Percentiles rank a stretch among this genome's conserved stretches.
phyloP scores from a whole-genome alignment of 371 early-diverging fungal species.

The Batkoa obscura region DNA sequence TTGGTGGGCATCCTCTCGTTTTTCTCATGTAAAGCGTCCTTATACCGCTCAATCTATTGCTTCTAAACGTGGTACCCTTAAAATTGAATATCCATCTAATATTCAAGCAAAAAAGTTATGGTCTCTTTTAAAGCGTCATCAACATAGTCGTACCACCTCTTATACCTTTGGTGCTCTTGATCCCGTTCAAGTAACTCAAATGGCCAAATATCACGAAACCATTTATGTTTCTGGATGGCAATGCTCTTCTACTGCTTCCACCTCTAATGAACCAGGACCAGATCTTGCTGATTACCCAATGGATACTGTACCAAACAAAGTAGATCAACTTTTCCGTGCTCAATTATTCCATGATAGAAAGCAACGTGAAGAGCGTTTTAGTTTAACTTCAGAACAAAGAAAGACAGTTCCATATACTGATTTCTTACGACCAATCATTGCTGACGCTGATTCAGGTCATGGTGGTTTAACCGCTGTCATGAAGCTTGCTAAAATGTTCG shows the following conservation, averaged over 20 bases:
- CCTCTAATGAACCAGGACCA: slow-evolving; percentile 95
- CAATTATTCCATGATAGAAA: slow-evolving; percentile 96
- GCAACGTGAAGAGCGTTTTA: slow-evolving; percentile 77
- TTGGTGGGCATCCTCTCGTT: slow-evolving; percentile 79
- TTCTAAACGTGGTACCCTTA: slow-evolving; percentile 71
- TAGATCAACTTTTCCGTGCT: slow-evolving; percentile 94
- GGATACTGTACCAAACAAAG: slow-evolving; percentile 98
- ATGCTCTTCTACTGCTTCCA: slow-evolving; percentile 90
- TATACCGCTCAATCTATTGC: slow-evolving; percentile 84
- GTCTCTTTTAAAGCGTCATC: slow-evolving; percentile 59
- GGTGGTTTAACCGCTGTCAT: slow-evolving; percentile 83
- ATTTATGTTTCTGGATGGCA: slow-evolving; percentile 98
- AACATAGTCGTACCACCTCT: slow-evolving; percentile 53
- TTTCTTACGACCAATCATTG: slow-evolving; percentile 88
- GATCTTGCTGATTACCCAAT: slow-evolving; percentile 97
- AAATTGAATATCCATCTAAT: slow-evolving; percentile 59
- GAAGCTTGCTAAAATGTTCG: slow-evolving; percentile 87
- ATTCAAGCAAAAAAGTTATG: slow-evolving; percentile 85
- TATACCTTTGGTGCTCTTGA: slow-evolving; percentile 92
- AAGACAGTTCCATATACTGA: slow-evolving; percentile 58
- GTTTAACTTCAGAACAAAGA: slow-evolving; percentile 44
- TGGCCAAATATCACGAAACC: slow-evolving; percentile 94
- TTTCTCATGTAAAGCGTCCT: slow-evolving; percentile 66
- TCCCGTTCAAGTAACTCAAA: slow-evolving; percentile 87
- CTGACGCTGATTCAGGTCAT: slow-evolving; percentile 96